Percentiles rank a stretch among this genome's conserved stretches.
These are phyloP conservation scores for Rosa lucieae DNA, from an alignment of 306 rosid species.

Conservation along the genomic window DNA sequence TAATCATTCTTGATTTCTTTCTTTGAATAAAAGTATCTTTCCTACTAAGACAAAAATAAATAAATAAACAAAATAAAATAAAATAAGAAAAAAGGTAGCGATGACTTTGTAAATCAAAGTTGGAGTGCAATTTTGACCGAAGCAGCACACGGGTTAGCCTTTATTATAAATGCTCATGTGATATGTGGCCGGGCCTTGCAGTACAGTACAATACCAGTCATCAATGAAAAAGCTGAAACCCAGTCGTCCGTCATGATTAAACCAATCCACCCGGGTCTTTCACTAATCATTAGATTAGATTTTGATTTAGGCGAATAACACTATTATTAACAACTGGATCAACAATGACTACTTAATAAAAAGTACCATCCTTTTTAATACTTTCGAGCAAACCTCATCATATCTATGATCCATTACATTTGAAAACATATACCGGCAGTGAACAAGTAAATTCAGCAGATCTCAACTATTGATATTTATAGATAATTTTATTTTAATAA, in stretches of 20 bases:
- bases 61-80: not conserved
- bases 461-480: no score
- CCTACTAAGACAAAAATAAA: not conserved
- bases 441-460: no score
- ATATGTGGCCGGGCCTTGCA: not conserved
- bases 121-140: not conserved
- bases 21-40: not conserved
- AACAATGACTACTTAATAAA: not conserved
- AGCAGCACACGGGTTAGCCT: not conserved
- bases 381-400: not conserved
- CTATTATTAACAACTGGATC: not conserved
- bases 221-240: conserved; percentile 5
- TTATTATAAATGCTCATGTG: not conserved
- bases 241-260: not conserved
- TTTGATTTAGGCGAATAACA: not conserved
- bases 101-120: not conserved
- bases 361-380: not conserved
- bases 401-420: not conserved
- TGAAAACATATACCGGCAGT: no score
- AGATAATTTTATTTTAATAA: no score
- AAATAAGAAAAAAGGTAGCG: not conserved
- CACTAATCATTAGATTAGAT: not conserved
- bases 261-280: not conserved
- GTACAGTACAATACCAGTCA: not conserved
- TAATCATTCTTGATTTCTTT: no score